Base-by-base conservation (phyloP, 441 rosid species). In the Aleurites moluccanus region DNA sequence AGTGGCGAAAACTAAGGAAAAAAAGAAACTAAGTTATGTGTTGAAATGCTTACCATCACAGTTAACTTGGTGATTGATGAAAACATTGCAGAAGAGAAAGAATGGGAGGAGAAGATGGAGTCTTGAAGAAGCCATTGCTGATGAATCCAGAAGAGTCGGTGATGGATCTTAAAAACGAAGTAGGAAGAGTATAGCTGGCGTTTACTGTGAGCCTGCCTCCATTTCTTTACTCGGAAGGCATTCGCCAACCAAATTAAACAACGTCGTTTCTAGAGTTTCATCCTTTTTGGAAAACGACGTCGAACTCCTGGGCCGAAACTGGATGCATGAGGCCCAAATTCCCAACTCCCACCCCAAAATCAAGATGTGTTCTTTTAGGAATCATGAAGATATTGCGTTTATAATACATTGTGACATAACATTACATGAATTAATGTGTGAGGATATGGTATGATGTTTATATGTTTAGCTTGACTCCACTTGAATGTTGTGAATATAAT, bases 121-220 rank as follows among this genome's bases (percentile, higher is more conserved):
- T 40, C 76, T 66, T 53, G 87, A 72, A 55, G 81, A 76, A 15
- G 86, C 79, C 87, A 85, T 83, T 74, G 60, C 57, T 20, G 57
- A 65, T 61, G 27, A 73, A 56, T 25, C n/a, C 25, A 72, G 78
- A 60, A 45, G 59, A 33, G 55, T 45, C 23, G 71, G 72, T 38
- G 66, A 38, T 23, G 71, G 73, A 67, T 75, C 11, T 56, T 21
- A 63, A 74, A 25, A 28, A 60, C n/a, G 21, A 44, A 40, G 52
- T 35, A 44, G 80, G 79, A 73, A 56, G 23, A 20, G 4, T 9
- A 79, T 76, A 45, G 69, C 76, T 76, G 20, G 47, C 20, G 55
- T 4, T 60, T 70, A 14, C 55, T 4, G 53, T 53, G n/a, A n/a
- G 40, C 27, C 59, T 35, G 45, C 45, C 57, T 72, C 63, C 77